Evolutionary conservation across 2,329 filamentous ascomycete species (phyloP), one percentile per base, ranked within the genome.

Genomic region (Alternaria sp.): DNA sequence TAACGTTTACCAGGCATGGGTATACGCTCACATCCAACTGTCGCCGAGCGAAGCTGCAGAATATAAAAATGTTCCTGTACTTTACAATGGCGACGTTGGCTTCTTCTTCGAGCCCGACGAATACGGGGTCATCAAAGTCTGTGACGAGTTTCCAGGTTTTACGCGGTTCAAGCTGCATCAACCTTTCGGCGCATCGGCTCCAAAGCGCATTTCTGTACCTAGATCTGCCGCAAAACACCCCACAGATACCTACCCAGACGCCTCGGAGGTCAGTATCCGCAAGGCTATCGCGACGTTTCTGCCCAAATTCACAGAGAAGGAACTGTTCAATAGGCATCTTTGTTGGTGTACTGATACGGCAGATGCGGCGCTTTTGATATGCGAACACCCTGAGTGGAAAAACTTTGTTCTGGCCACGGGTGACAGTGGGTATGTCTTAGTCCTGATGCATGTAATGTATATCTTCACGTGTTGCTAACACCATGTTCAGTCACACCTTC

Each of bases 291-390:
- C 77, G 7, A 70, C 62, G 1, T 84, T 86, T 52, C 67, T 87
- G 17, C 76, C 77, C 0, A 56, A 61, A 7, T 79, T 81, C 51
- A 72, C 72, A 3, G 63, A 71, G n/a, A 80, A 78, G 59, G 60
- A 71, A 8, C 70, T 80, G 2, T 80, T 81, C 50, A 79, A 80
- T 51, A 80, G 78, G 66, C 74, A 80, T 5, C 61, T 84, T 5
- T 84, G 81, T 74, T 88, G 86, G 85, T 87, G 89, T 70, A 84
- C 84, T 44, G 83, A 86, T 53, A 87, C 85, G 2, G 84, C 85
- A 1, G 85, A 84, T 49, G 85, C 88, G 68, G 85, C 88, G 65
- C 85, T 87, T 62, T 78, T 89, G 59, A 84, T 90, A 61, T 82
- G 83, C 11, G 74, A 73, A 49, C 80, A 84, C 69, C 82, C 85